Evolutionary conservation across 768 basidiomycete genomes (phyloP).

Genomic region (Trametes villosa): DNA sequence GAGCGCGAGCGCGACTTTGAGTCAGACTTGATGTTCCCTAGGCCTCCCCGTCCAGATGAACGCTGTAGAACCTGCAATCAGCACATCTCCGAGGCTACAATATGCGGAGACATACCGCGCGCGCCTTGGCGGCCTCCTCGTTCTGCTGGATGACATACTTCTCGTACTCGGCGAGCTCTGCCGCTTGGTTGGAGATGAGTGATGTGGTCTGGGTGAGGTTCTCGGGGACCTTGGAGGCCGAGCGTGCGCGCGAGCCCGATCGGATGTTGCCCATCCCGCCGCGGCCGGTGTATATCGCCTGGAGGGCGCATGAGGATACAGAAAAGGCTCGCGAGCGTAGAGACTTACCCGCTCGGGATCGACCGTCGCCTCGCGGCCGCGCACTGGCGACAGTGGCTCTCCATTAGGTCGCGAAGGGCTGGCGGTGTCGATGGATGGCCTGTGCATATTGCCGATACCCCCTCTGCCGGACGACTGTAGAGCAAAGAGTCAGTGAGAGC

Average conservation of each 20-base stretch:
- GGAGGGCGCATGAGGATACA: conserved; percentile 6
- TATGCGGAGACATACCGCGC: conserved; percentile 16
- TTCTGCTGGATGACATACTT: conserved; percentile 43
- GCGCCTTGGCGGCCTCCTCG: conserved; percentile 34
- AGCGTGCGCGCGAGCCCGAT: conserved; percentile 66
- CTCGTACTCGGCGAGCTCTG: conserved; percentile 37
- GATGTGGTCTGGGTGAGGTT: conserved; percentile 28
- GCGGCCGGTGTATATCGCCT: conserved; percentile 66
- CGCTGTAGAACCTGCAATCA: conserved; percentile 43
- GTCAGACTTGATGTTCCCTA: conserved; percentile 80
- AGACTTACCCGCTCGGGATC: conserved; percentile 43
- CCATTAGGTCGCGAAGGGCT: conserved; percentile 37
- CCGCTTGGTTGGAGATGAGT: conserved; percentile 32
- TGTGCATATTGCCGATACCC: conserved; percentile 69
- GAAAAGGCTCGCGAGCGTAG: background rate
- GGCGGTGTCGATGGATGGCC: conserved; percentile 41
- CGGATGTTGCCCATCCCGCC: conserved; percentile 88
- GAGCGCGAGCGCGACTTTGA: conserved; percentile 49
- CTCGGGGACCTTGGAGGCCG: conserved; percentile 17
- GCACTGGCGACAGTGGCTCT: conserved; percentile 58
- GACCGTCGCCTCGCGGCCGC: conserved; percentile 61
- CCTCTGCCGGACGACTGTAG: conserved; percentile 56
- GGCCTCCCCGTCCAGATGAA: conserved; percentile 82
- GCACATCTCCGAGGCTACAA: background rate
- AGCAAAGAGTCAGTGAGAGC: background rate